Conservation (phyloP, 73 alveolate species). For the Durusdinium trenchii region DNA sequence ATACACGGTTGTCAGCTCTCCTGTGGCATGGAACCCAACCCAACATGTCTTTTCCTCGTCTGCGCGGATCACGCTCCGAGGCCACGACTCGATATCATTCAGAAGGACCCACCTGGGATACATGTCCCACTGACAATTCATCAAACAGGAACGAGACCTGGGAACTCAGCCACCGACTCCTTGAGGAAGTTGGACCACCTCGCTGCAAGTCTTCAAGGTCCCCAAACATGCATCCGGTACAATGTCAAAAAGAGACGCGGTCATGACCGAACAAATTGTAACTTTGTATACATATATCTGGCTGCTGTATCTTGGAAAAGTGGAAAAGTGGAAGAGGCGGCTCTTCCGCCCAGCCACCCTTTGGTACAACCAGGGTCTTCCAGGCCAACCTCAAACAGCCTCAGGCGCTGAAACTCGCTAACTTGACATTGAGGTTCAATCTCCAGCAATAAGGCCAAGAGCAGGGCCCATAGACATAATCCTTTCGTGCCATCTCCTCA, state of each 20-base stretch:
- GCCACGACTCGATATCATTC: conserved; percentile 35
- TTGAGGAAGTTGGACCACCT: conserved; percentile 90
- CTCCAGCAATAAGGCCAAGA: background rate
- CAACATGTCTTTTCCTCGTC: no score
- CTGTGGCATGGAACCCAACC: no score
- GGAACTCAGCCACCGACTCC: conserved; percentile 26
- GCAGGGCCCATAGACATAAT: conserved; percentile 64
- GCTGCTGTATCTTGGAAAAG: background rate
- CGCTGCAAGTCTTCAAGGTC: no score
- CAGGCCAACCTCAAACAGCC: conserved; percentile 93
- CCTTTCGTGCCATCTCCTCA: conserved; percentile 41
- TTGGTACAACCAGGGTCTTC: conserved; percentile 66
- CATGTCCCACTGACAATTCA: background rate
- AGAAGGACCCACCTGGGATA: conserved; percentile 64
- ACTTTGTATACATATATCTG: background rate
- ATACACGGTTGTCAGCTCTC: no score
- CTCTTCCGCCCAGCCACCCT: conserved; percentile 19
- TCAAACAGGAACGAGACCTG: background rate
- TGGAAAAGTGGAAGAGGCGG: background rate
- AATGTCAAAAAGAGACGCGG: no score
- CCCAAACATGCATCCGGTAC: no score
- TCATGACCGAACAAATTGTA: background rate
- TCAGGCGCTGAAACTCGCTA: background rate
- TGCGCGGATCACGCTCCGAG: no score
- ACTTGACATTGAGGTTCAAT: background rate